phyloP scores from a whole-genome alignment of 805 yeast genomes.

The Wickerhamiella hasegawae region DNA sequence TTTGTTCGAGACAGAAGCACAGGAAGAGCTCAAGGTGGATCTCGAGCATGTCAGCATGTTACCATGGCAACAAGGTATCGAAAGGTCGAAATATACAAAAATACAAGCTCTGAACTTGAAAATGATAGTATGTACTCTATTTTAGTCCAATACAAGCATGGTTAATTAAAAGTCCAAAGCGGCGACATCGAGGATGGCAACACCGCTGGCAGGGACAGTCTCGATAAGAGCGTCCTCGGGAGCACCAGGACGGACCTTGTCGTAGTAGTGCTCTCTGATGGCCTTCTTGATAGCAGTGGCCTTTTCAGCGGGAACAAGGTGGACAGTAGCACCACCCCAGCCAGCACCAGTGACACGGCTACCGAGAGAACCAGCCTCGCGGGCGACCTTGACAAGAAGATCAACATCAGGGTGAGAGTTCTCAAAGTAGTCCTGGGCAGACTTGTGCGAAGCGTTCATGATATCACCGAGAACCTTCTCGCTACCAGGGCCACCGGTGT shows the following conservation, averaged over 20 bases:
- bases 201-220: slow-evolving; percentile 13
- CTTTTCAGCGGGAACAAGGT: slow-evolving; percentile 33
- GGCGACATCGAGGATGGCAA: slow-evolving; percentile 10
- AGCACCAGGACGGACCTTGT: slow-evolving; percentile 31
- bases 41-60: too few species aligned
- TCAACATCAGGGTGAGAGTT: slow-evolving; percentile 44
- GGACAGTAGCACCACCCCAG: slow-evolving; percentile 63
- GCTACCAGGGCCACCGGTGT: slow-evolving; percentile 14
- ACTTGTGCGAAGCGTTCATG: slow-evolving; percentile 43
- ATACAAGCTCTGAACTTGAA: too few species aligned
- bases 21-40: too few species aligned
- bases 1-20: too few species aligned
- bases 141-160: too few species aligned
- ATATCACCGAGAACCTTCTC: slow-evolving; percentile 35
- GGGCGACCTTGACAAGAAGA: slow-evolving; percentile 36
- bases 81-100: too few species aligned
- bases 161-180: too few species aligned
- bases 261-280: slow-evolving; percentile 35
- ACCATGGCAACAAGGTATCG: too few species aligned
- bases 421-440: slow-evolving; percentile 33
- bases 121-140: too few species aligned
- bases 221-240: slow-evolving; percentile 21
- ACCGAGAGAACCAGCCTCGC: slow-evolving; percentile 41
- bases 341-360: slow-evolving; percentile 71
- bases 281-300: slow-evolving; percentile 27